phyloP scores from a whole-genome alignment of 176 grass and related monocot species.

The Melocanna baccifera region DNA sequence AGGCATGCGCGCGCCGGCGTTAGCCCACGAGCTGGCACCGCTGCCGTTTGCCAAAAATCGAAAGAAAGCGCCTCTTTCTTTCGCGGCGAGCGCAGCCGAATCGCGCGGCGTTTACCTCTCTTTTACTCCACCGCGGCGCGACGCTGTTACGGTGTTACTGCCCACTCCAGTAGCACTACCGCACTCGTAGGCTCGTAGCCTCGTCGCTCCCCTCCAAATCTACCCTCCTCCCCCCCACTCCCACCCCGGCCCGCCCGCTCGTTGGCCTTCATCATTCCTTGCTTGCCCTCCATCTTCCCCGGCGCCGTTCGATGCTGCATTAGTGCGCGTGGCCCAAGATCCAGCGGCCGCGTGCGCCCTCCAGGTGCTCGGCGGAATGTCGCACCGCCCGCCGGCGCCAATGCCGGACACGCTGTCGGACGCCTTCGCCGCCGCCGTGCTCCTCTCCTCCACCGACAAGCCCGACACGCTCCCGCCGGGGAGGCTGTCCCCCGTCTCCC shows the following conservation, averaged over 20 bases:
- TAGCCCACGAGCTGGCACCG: too few species aligned
- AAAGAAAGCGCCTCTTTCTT: background rate
- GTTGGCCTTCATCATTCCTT: conserved; percentile 50
- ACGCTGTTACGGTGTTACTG: background rate
- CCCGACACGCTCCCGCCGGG: conserved; percentile 57
- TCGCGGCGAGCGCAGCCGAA: background rate
- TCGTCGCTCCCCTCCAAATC: conserved; percentile 36
- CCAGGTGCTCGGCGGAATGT: conserved; percentile 48
- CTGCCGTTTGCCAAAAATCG: background rate
- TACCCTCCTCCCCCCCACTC: conserved; percentile 25
- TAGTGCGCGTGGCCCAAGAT: conserved; percentile 22
- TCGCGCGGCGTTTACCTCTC: conserved; percentile 2
- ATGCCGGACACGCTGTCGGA: conserved; percentile 54
- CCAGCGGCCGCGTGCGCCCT: background rate
- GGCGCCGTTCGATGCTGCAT: conserved; percentile 33
- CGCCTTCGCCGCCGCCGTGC: conserved; percentile 56
- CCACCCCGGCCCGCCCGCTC: too few species aligned
- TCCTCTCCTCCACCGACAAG: conserved; percentile 64
- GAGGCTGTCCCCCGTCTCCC: conserved; percentile 66
- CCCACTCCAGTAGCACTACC: background rate
- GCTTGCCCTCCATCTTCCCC: conserved; percentile 28
- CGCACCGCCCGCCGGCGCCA: conserved; percentile 44
- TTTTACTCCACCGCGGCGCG: conserved; percentile 20
- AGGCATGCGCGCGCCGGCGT: too few species aligned
- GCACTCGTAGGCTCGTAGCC: background rate